These are phyloP conservation scores for Alternaria panax DNA, from an alignment of 2,329 filamentous ascomycete genomes.

Conservation along the genomic window DNA sequence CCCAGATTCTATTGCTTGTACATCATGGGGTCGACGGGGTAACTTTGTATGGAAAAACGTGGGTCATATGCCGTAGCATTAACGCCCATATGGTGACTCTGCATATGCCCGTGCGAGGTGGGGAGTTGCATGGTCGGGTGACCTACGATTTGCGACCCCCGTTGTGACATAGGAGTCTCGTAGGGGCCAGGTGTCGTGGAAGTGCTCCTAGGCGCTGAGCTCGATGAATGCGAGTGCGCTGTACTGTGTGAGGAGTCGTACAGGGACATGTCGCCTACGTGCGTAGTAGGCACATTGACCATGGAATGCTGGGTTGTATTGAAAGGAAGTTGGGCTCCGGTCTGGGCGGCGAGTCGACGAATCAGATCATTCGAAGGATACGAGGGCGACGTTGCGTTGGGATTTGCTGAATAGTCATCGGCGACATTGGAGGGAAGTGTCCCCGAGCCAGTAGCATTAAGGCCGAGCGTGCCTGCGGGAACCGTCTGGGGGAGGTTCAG, in stretches of 20 bases:
- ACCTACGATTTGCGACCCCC: constrained; percentile 34
- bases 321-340: constrained; percentile 46
- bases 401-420: constrained; percentile 39
- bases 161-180: constrained; percentile 38
- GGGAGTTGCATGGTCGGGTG: constrained; percentile 34
- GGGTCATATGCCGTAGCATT: constrained; percentile 43
- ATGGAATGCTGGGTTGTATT: constrained; percentile 42
- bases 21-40: constrained; percentile 47
- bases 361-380: constrained; percentile 46
- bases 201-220: constrained; percentile 41
- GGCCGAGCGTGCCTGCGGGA: constrained; percentile 37
- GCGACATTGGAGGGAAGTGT: constrained; percentile 41
- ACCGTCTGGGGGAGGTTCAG: constrained; percentile 41
- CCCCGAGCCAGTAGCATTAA: constrained; percentile 32
- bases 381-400: constrained; percentile 36
- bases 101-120: constrained; percentile 39
- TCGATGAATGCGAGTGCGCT: constrained; percentile 45
- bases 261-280: constrained; percentile 46
- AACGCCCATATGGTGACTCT: constrained; percentile 42
- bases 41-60: constrained; percentile 42
- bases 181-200: constrained; percentile 47
- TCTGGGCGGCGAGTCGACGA: constrained; percentile 46
- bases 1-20: constrained; percentile 35
- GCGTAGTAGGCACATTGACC: constrained; percentile 39
- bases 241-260: constrained; percentile 45